Conservation (phyloP, 2,329 filamentous ascomycete species). For the Cryphonectria japonica region DNA sequence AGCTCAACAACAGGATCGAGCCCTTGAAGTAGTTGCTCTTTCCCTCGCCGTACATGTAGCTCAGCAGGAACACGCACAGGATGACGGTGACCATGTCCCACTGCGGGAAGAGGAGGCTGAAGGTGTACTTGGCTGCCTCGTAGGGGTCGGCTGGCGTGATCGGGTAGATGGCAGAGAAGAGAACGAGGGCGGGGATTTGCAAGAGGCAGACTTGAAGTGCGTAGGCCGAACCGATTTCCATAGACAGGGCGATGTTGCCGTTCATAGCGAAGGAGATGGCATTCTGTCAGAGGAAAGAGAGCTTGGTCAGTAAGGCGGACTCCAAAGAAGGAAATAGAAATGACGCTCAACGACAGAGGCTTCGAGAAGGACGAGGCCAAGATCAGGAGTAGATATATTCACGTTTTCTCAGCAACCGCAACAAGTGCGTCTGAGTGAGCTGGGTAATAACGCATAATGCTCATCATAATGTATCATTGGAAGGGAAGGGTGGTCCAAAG, state of each 20-base stretch:
- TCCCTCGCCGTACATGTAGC: conserved; percentile 96
- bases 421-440: conserved; percentile 26
- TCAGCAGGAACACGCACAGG: conserved; percentile 91
- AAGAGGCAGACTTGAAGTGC: conserved; percentile 94
- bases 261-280: conserved; percentile 99
- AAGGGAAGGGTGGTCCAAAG: background rate
- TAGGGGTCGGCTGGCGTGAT: conserved; percentile 43
- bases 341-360: background rate
- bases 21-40: conserved; percentile 99
- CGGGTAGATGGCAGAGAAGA: conserved; percentile 82
- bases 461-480: conserved; percentile 19
- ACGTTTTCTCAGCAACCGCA: conserved; percentile 18
- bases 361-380: conserved; percentile 18
- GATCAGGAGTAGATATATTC: conserved; percentile 29
- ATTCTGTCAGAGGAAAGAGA: conserved; percentile 59
- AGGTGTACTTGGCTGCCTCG: conserved; percentile 63
- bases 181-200: conserved; percentile 88
- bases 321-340: too few species aligned
- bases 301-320: background rate
- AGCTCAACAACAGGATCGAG: conserved; percentile 89
- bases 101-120: conserved; percentile 92
- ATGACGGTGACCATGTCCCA: conserved; percentile 99
- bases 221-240: conserved; percentile 98
- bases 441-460: conserved; percentile 30
- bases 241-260: conserved; percentile 95